Base-by-base conservation (phyloP, 2,329 filamentous ascomycete species). In the Onygenales sp. region DNA sequence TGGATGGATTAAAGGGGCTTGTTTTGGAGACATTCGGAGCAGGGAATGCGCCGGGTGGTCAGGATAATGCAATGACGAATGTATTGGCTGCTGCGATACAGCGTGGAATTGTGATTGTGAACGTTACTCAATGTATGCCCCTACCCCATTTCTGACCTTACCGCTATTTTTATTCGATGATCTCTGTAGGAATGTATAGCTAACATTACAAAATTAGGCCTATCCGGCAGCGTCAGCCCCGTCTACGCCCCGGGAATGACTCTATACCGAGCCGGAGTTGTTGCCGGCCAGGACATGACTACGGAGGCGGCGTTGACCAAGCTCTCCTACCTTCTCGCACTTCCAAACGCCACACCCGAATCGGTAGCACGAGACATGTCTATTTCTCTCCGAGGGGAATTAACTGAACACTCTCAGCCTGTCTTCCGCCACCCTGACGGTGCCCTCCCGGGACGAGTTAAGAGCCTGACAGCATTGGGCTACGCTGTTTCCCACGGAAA, bases 1-100 rank as follows among this genome's bases (percentile, higher is more conserved):
- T 90, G 34, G 83, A 88, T n/a, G 83, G 83, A 46, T 77, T 96
- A 11, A 82, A 84, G 48, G 91, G 91, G 1, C 77, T 95, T 49
- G 84, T 96, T 40, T 79, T 96, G 43, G 90, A 95, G 72, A 95
- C 90, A 0, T 95, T 95, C 68, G 91, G 91, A 55, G 90, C 93
- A 67, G 91, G 91, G 53, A 96, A 95, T 70, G 87, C 91, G 9
- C 91, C 91, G 2, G 86, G 86, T 40, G 89, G 88, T 33, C 79
- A 84, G 47, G 87, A 93, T 65, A 87, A 87, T 53, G 84, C 82
- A 50, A 79, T 95, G 67, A 90, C 86, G 13, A 83, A 83, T 52
- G 87, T 92, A 48, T 83, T 95, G 62, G 79, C 82, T 14, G 81
- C 83, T 43, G 90, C 88, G 21, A 88, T 95, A 42, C 76, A 84